Conservation (phyloP, 192 early-diverging fungal species). For the Entophlyctis helioformis region DNA sequence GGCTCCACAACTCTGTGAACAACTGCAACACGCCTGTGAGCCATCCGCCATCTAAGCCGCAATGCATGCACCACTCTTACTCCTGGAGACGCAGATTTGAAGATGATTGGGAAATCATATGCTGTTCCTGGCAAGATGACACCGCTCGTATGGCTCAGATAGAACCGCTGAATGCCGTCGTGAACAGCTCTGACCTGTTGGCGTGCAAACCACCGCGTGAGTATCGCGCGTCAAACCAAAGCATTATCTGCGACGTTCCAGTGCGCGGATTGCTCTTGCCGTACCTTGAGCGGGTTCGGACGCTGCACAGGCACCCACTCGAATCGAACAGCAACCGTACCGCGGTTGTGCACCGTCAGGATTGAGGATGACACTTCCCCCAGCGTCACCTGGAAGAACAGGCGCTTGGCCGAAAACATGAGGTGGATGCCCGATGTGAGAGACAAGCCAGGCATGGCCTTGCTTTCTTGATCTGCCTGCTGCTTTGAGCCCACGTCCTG, state of each 20-base stretch:
- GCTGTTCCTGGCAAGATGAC: constrained; percentile 34
- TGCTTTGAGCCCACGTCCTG: no score
- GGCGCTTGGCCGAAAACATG: constrained; percentile 8
- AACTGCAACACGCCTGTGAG: constrained; percentile 6
- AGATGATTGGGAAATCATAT: constrained; percentile 37
- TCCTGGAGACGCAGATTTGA: constrained; percentile 28
- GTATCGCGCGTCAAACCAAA: background rate
- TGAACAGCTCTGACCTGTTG: constrained; percentile 12
- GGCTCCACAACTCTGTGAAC: constrained; percentile 26
- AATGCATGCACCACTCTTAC: constrained; percentile 3
- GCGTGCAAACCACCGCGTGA: background rate
- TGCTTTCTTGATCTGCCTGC: no score
- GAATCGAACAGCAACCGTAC: constrained; percentile 21
- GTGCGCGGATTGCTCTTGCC: background rate
- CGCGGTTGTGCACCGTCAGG: constrained; percentile 35
- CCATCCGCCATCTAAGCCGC: background rate
- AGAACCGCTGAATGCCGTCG: constrained; percentile 31
- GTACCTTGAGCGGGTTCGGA: constrained; percentile 23
- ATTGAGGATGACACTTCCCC: constrained; percentile 20
- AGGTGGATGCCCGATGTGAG: constrained; percentile 7
- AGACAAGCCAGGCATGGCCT: no score
- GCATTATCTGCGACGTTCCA: background rate
- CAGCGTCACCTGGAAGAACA: constrained; percentile 20
- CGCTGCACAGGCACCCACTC: constrained; percentile 20
- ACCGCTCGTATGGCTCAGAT: constrained; percentile 27